Base-by-base conservation (phyloP, 1,139 yeast genomes). In the Saccharomyces hybrid region DNA sequence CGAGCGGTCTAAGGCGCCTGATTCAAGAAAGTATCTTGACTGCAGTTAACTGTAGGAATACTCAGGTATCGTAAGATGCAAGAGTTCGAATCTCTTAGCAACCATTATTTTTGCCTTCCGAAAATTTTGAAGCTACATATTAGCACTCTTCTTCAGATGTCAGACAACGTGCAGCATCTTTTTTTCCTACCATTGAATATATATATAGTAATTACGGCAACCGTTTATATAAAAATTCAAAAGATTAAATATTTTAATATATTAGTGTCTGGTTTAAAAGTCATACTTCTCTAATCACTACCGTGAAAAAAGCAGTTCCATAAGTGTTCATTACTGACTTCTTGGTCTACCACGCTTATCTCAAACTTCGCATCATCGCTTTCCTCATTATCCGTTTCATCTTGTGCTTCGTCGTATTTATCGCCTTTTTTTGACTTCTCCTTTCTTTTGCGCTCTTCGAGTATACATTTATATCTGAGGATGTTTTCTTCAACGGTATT, bases 401-500 rank as follows among this genome's bases (percentile, higher is more conserved):
- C 25, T 38, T 11, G n/a, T 38, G 13, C 26, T 9, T 14, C 5
- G n/a, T 26, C 48, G n/a, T 5, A 2, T n/a, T 25, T 25, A 14
- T 27, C 30, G 28, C 25, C 26, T 25, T 23, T 31, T 13, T 11
- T 48, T 20, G 20, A 48, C 27, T 25, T 26, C 16, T 50, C 53
- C 23, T 41, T 47, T 28, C 55, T 54, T 47, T 59, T 59, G 11
- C 56, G 52, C 11, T 56, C 59, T 47, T 66, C 69, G 26, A 69
- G 50, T 3, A 58, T 56, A 25, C 67, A 61, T 53, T 69, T 69
- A 53, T 69, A 67, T 41, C 77, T 72, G n/a, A 88, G 80, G 53
- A 93, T 87, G 52, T 87, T 84, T 67, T 91, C 96, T 69, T 93
- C 99, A n/a, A 93, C 95, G 0, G 96, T 83, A 49, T 86, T 84